Evolutionary conservation across 2,329 filamentous ascomycete genomes (phyloP).

Genomic region (Corinectria fuckeliana): DNA sequence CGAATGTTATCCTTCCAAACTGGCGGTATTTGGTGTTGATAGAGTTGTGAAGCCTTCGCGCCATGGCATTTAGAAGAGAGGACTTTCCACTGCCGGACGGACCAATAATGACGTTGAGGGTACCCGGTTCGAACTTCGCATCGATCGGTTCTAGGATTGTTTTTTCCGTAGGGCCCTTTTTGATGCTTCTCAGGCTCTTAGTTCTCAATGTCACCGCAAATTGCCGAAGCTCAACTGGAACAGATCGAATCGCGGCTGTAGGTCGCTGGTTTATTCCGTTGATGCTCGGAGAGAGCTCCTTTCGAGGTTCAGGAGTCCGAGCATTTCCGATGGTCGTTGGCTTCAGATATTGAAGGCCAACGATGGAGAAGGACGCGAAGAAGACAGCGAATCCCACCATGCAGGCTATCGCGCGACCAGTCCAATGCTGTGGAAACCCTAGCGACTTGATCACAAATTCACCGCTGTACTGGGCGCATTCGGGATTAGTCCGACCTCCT

Average conservation of each 20-base stretch:
- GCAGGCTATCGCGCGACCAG: slow-evolving; percentile 67
- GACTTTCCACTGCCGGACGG: slow-evolving; percentile 79
- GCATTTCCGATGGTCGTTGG: slow-evolving; percentile 71
- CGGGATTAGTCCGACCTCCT: slow-evolving; percentile 65
- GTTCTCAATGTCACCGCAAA: slow-evolving; percentile 71
- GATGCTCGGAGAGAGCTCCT: slow-evolving; percentile 68
- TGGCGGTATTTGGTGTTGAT: slow-evolving; percentile 65
- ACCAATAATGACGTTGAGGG: slow-evolving; percentile 78
- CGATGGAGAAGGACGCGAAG: slow-evolving; percentile 64
- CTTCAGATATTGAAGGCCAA: slow-evolving; percentile 67
- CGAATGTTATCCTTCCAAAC: slow-evolving; percentile 69
- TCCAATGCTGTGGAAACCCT: slow-evolving; percentile 70
- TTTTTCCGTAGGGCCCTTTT: slow-evolving; percentile 56
- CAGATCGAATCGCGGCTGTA: slow-evolving; percentile 57
- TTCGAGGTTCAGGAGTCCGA: slow-evolving; percentile 53
- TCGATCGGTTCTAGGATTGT: slow-evolving; percentile 70
- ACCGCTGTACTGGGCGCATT: slow-evolving; percentile 71
- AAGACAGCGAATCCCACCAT: slow-evolving; percentile 67
- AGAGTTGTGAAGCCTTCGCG: slow-evolving; percentile 66
- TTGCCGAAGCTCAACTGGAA: slow-evolving; percentile 67
- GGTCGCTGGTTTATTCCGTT: slow-evolving; percentile 66
- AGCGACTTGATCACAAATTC: slow-evolving; percentile 70
- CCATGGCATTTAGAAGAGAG: slow-evolving; percentile 74
- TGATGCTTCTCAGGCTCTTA: slow-evolving; percentile 49
- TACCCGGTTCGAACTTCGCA: slow-evolving; percentile 68